A percentile compares a stretch with the other conserved stretches of the same genome.
Conservation (phyloP, 2,329 filamentous ascomycete species). For the Pyricularia sp. region DNA sequence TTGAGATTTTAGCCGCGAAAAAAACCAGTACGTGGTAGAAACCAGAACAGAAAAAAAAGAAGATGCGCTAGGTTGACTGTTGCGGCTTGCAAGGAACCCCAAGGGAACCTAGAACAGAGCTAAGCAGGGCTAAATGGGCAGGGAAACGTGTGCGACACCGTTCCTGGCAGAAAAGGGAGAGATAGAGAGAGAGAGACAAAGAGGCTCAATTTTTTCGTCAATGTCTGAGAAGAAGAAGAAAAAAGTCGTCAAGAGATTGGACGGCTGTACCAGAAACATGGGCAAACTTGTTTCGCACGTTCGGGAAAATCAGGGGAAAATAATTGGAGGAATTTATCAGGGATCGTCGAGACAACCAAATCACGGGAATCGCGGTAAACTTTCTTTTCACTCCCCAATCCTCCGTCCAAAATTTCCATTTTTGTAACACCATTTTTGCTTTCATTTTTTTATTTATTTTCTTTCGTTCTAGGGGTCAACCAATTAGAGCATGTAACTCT, state of each 20-base stretch:
- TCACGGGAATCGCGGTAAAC: not conserved
- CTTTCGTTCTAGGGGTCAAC: too few species aligned
- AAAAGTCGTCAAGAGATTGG: not conserved
- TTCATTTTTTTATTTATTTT: too few species aligned
- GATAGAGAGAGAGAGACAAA: too few species aligned
- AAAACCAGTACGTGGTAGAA: not conserved
- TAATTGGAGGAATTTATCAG: not conserved
- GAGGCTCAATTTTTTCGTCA: not conserved
- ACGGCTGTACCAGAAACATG: not conserved
- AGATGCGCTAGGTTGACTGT: not conserved
- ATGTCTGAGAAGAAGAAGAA: not conserved
- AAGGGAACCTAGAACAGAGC: not conserved
- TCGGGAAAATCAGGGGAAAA: not conserved
- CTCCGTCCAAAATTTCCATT: not conserved
- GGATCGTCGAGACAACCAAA: not conserved
- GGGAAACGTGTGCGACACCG: not conserved
- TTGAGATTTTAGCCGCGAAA: not conserved
- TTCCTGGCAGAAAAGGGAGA: not conserved
- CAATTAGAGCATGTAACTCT: not conserved
- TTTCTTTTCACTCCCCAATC: not conserved
- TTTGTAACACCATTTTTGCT: not conserved
- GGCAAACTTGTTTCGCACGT: not conserved
- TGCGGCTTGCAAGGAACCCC: not conserved
- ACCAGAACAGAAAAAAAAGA: not conserved
- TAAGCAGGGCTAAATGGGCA: not conserved